Evolutionary conservation across 129 eudicot species (phyloP).

Genomic region (Erigeron canadensis): DNA sequence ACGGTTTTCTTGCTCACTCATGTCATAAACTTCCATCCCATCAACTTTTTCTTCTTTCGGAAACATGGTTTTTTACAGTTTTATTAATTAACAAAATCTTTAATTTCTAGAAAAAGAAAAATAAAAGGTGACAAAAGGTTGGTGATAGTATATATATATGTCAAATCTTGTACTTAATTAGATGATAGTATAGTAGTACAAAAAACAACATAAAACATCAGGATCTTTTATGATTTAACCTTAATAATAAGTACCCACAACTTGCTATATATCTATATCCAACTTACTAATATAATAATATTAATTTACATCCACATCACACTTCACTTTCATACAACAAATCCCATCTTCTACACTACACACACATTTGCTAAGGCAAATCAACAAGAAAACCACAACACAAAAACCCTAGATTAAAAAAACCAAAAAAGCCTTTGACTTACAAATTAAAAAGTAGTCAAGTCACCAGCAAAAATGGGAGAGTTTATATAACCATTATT

Average conservation of each 20-base stretch:
- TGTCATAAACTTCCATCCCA: constrained; percentile 17
- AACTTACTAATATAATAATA: constrained; percentile 2
- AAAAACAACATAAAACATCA: constrained; percentile 80
- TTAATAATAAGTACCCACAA: constrained; percentile 12
- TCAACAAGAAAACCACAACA: background rate
- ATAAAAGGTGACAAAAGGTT: constrained; percentile 19
- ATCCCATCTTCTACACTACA: background rate
- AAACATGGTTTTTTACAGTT: constrained; percentile 9
- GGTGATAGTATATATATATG: background rate
- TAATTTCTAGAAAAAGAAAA: background rate
- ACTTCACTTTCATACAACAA: constrained; percentile 23
- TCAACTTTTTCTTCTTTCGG: constrained; percentile 39
- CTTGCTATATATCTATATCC: constrained; percentile 12
- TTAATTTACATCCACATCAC: constrained; percentile 2
- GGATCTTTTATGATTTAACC: constrained; percentile 29
- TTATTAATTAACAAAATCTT: background rate
- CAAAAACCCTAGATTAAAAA: constrained; percentile 17
- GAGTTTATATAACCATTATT: background rate
- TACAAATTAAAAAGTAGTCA: background rate
- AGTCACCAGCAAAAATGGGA: too few relatives aligned
- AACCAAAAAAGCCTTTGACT: background rate
- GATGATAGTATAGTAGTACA: constrained; percentile 65
- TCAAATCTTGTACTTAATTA: constrained; percentile 34
- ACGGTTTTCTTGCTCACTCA: constrained; percentile 8
- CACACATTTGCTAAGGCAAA: constrained; percentile 8